phyloP scores from a whole-genome alignment of 1,139 yeast genomes.

The Saccharomycopsis crataegensis region DNA sequence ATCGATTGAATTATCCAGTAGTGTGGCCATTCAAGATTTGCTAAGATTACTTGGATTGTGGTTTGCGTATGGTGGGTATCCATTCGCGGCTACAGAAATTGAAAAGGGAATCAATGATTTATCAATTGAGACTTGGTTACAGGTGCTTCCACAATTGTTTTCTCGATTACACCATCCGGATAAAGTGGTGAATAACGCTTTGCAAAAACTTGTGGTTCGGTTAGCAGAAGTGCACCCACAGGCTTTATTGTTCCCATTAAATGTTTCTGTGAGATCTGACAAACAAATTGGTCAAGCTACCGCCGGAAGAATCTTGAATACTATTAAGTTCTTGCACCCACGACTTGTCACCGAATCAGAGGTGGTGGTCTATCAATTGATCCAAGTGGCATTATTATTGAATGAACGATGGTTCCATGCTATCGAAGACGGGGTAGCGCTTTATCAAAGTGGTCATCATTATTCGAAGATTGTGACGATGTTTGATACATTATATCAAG shows the following conservation, averaged over 20 bases:
- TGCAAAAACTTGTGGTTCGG: slow-evolving; percentile 76
- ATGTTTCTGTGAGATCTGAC: slow-evolving; percentile 94
- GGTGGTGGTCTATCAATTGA: slow-evolving; percentile 85
- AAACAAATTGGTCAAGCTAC: slow-evolving; percentile 85
- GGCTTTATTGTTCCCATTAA: slow-evolving; percentile 89
- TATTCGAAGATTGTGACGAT: slow-evolving; percentile 92
- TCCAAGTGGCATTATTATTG: slow-evolving; percentile 94
- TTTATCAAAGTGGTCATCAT: slow-evolving; percentile 90
- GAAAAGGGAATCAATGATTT: slow-evolving; percentile 87
- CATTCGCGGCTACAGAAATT: slow-evolving; percentile 88
- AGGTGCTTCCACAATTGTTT: slow-evolving; percentile 90
- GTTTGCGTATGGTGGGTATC: slow-evolving; percentile 92
- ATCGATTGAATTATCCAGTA: slow-evolving; percentile 79
- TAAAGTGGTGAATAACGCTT: slow-evolving; percentile 70
- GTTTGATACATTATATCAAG: slow-evolving; percentile 78
- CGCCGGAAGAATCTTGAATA: slow-evolving; percentile 84
- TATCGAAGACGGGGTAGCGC: slow-evolving; percentile 89
- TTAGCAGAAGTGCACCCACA: slow-evolving; percentile 96
- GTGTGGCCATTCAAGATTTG: slow-evolving; percentile 89
- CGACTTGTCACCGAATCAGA: slow-evolving; percentile 86
- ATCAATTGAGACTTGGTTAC: slow-evolving; percentile 88
- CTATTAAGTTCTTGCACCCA: slow-evolving; percentile 85
- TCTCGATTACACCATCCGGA: slow-evolving; percentile 96
- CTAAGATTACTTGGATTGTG: slow-evolving; percentile 82
- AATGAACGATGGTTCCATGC: slow-evolving; percentile 99